Base-by-base conservation (phyloP, 441 rosid genomes). In the Syzygium syzygioides region DNA sequence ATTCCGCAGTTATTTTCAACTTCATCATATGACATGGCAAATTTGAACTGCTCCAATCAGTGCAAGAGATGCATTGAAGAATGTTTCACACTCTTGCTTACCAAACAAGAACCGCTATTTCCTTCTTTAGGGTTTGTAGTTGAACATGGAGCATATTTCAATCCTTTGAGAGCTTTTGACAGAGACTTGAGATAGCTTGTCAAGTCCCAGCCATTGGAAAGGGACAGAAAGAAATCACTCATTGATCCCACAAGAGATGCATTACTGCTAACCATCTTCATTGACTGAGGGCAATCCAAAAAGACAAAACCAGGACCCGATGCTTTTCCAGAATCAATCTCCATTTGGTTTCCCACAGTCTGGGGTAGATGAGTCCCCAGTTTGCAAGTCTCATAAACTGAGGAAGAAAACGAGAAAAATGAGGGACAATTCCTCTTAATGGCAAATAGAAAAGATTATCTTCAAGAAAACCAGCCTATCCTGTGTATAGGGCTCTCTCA, bases 121-220 rank as follows among this genome's bases (percentile, higher is more conserved):
- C 99, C 98, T 95, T 98, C 99, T 92, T 96, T 98, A 91, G 96
- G 98, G 91, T 92, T 94, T 91, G 98, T 87, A 85, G 96, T 87
- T 90, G 94, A 93, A 90, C 88, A 89, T 56, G 96, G 89, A 88
- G 96, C 96, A 93, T 96, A 91, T 95, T 96, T 96, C 91, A 98
- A 90, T 83, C 96, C 91, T 92, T 96, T 98, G 90, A 98, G 92
- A 85, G 98, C 95, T 93, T 96, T 97, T n/a, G 99, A 96, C 88
- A 98, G 97, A 88, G 99, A 98, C 93, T 96, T 97, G 84, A 97
- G 97, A 93, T 97, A 98, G 94, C 99, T 96, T 85, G 95, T 94
- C 94, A 98, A 90, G 91, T 98, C 98, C 99, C 99, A 98, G 86
- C 99, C 98, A 93, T 98, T 97, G 89, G 99, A 98, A 86, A 98